A percentile compares a stretch with the other conserved stretches of the same genome.
Conservation (phyloP, 305 asterid genomes). For the Solanum chacoense region DNA sequence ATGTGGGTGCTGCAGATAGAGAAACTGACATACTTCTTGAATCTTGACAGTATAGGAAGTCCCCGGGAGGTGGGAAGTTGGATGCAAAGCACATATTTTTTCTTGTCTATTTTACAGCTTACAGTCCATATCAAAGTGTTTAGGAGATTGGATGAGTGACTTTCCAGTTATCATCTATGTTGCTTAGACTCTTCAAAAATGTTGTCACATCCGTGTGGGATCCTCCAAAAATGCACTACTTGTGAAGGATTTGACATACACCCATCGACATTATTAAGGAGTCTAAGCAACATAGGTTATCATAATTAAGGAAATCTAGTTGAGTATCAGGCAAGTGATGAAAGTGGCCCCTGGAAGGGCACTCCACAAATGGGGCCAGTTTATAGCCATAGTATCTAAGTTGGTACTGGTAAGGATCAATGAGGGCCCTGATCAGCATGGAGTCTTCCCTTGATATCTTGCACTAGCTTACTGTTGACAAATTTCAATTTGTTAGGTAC, state of each 20-base stretch:
- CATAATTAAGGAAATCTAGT: background rate
- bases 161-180: background rate
- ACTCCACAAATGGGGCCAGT: background rate
- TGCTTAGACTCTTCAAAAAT: too few species aligned
- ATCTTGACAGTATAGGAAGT: background rate
- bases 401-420: background rate
- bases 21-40: background rate
- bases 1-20: background rate
- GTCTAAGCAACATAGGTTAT: background rate
- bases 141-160: background rate
- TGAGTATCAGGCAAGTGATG: background rate
- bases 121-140: background rate
- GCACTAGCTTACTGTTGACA: background rate
- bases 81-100: background rate
- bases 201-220: fast-evolving
- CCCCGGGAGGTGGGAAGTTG: background rate
- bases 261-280: too few species aligned
- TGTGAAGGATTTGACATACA: too few species aligned
- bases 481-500: background rate
- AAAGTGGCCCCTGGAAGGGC: background rate
- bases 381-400: background rate
- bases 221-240: too few species aligned
- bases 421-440: background rate
- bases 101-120: background rate
- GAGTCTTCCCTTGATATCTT: background rate